phyloP scores from a whole-genome alignment of 257 asterid species.

The Scutellaria minor region DNA sequence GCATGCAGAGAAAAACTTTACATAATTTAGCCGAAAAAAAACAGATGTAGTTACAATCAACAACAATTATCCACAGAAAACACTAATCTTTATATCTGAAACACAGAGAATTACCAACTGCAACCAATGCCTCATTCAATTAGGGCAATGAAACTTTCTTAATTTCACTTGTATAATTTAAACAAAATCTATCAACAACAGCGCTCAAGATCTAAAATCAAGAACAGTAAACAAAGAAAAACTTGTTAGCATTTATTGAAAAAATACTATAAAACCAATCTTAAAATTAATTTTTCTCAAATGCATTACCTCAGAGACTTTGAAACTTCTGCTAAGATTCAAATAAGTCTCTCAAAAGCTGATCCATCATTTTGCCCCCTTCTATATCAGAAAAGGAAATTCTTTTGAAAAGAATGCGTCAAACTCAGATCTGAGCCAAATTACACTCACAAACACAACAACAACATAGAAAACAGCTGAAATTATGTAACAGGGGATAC shows the following conservation, averaged over 20 bases:
- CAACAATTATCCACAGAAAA: slow-evolving; percentile 2
- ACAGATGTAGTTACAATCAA: background rate
- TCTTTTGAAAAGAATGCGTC: slow-evolving; percentile 11
- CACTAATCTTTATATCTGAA: slow-evolving; percentile 14
- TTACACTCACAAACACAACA: slow-evolving; percentile 16
- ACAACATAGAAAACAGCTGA: slow-evolving; percentile 14
- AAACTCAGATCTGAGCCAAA: slow-evolving; percentile 40
- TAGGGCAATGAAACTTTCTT: slow-evolving; percentile 1
- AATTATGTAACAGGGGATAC: slow-evolving; percentile 5
- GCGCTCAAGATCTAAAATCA: slow-evolving; percentile 22
- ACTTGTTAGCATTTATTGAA: background rate
- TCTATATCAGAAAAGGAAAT: background rate
- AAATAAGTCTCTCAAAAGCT: slow-evolving; percentile 27
- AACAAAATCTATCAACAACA: slow-evolving; percentile 1
- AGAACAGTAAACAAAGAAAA: background rate
- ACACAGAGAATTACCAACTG: background rate
- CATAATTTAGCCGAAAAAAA: slow-evolving; percentile 18
- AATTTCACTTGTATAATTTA: slow-evolving; percentile 10
- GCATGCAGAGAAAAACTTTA: slow-evolving; percentile 27
- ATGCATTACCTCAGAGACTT: background rate
- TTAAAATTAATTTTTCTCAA: no score
- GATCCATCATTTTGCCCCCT: background rate
- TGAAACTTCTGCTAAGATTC: slow-evolving; percentile 5
- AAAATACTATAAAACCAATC: no score
- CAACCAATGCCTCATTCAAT: slow-evolving; percentile 11